Evolutionary conservation across 2,329 filamentous ascomycete species (phyloP).

Genomic region (Tolypocladium amazonense): DNA sequence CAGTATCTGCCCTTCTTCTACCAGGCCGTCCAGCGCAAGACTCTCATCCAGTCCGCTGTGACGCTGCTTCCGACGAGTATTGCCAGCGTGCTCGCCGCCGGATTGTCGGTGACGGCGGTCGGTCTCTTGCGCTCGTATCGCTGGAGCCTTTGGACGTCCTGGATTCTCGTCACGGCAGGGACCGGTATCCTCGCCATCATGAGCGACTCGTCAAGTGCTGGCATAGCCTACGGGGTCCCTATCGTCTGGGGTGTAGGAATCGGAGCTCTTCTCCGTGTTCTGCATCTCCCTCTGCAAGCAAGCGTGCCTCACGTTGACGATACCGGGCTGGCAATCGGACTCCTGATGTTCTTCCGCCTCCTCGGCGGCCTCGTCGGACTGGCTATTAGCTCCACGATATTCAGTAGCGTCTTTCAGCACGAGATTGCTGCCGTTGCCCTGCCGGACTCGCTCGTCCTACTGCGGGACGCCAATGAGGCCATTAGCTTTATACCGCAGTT

Average conservation of each 20-base stretch:
- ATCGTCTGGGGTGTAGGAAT: not conserved
- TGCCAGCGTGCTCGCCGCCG: not conserved
- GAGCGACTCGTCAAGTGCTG: not conserved
- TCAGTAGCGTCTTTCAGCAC: not conserved
- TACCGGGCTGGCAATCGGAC: not conserved
- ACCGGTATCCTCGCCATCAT: not conserved
- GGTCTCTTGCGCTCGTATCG: not conserved
- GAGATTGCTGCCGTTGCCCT: not conserved
- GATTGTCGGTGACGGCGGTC: not conserved
- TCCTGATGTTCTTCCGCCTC: not conserved
- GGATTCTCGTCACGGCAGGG: not conserved
- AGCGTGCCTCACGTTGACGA: not conserved
- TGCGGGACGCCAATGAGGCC: not conserved
- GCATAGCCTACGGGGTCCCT: not conserved
- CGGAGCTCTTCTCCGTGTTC: not conserved
- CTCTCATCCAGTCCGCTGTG: not conserved
- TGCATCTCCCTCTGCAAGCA: not conserved
- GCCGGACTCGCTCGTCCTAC: not conserved
- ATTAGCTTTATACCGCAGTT: not conserved
- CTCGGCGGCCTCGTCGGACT: not conserved
- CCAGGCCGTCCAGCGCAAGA: not conserved
- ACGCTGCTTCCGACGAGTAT: not conserved
- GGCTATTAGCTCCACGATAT: not conserved
- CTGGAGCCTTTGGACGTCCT: not conserved
- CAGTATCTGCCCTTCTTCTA: not conserved